phyloP scores from a whole-genome alignment of 1,284 basidiomycete species.

The Ceratobasidium sp. region DNA sequence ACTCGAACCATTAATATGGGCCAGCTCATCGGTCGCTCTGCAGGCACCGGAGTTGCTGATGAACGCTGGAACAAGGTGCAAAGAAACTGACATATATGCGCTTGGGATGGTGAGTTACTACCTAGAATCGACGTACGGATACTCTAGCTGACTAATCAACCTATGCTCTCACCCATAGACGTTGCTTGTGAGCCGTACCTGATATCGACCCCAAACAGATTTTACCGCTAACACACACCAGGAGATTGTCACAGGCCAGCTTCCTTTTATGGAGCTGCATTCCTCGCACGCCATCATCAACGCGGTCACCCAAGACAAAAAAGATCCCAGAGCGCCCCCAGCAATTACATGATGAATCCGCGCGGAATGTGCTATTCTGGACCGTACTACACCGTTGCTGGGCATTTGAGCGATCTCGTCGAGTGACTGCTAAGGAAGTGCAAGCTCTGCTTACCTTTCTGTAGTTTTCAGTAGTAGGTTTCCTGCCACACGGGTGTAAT shows the following conservation, averaged over 20 bases:
- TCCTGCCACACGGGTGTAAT: background rate
- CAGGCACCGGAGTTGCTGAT: conserved; percentile 31
- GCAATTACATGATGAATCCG: background rate
- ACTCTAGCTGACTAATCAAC: no score
- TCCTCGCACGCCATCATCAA: conserved; percentile 14
- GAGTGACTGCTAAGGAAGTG: background rate
- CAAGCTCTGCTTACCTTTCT: background rate
- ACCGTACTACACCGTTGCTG: conserved; percentile 8
- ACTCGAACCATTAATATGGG: no score
- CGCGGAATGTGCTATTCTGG: background rate
- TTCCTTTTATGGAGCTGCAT: background rate
- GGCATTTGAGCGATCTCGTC: background rate
- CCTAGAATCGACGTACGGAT: no score
- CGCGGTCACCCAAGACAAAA: background rate
- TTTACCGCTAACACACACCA: background rate
- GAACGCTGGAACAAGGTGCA: background rate
- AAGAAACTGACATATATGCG: conserved; percentile 28
- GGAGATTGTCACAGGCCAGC: conserved; percentile 9
- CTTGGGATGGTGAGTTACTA: conserved; percentile 23
- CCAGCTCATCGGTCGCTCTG: no score
- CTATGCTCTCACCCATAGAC: background rate
- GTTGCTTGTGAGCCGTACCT: background rate
- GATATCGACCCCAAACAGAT: no score
- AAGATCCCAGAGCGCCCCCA: background rate
- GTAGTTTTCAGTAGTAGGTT: background rate